These are phyloP conservation scores for Syzygium oleosum DNA, from an alignment of 345 rosid genomes.

Conservation along the genomic window DNA sequence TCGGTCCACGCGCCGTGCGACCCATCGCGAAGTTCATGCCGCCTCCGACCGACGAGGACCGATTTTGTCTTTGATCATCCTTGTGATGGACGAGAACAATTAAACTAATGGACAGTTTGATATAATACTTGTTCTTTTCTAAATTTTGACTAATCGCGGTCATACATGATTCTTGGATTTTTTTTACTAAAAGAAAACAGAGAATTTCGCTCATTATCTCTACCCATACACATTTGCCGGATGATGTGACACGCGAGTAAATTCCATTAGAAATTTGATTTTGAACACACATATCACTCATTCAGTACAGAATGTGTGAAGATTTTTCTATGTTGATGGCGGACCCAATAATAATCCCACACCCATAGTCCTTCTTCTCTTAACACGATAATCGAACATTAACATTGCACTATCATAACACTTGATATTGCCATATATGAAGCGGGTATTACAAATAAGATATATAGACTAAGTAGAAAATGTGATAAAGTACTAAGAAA, in stretches of 20 bases:
- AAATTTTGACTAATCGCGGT: too few relatives aligned
- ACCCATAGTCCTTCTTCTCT: neutral
- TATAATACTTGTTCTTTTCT: too few relatives aligned
- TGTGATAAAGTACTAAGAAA: neutral
- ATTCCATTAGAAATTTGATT: rapidly evolving
- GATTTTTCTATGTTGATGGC: neutral
- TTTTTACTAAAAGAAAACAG: too few relatives aligned
- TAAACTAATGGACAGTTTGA: neutral
- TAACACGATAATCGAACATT: neutral
- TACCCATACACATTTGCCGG: neutral
- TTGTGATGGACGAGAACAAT: neutral
- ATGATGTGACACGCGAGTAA: neutral
- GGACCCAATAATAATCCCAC: neutral
- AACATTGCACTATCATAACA: neutral
- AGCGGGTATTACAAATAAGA: too few relatives aligned
- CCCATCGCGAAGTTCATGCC: neutral
- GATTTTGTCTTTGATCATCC: neutral
- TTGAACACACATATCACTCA: neutral
- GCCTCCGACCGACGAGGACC: too few relatives aligned
- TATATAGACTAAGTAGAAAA: neutral
- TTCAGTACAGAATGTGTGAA: neutral
- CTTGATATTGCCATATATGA: neutral
- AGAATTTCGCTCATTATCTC: neutral
- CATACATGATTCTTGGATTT: too few relatives aligned
- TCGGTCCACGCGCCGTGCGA: rapidly evolving